Base-by-base conservation (phyloP, 2,329 filamentous ascomycete genomes). In the Trichoderma simmonsii region DNA sequence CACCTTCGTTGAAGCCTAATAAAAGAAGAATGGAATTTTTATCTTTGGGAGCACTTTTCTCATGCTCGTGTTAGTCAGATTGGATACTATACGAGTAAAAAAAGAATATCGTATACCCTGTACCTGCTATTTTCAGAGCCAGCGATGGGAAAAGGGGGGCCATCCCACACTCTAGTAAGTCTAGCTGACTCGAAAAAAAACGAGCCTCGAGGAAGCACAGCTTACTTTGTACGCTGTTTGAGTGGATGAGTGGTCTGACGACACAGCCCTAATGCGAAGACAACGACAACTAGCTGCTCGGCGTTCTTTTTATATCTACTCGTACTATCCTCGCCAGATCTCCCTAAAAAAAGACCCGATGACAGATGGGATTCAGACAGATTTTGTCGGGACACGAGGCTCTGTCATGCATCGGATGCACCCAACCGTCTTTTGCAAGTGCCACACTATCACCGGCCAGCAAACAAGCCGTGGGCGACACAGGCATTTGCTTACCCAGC, bases 381-480 rank as follows among this genome's bases (percentile, higher is more conserved):
- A 9, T 15, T 43, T 60, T 60, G n/a, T 59, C 54, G 65, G 54
- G 48, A 60, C 65, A 69, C 65, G 56, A 69, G 56, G 56, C 18
- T 60, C 28, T 60, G 65, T 60, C 56, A 69, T 60, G 65, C 65
- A 34, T 61, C 56, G 62, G 43, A 65, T 65, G 62, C 62, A 65
- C 11, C 30, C 43, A 54, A 14, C 43, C 62, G 62, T 54, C 43
- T 11, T 21, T 54, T 54, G 21, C 48, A 6, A 54, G 48, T 24
- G 48, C 48, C 48, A 54, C n/a, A 54, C 21, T 11, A 54, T 54
- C 21, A 54, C 21, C 48, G 48, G 48, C 48, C 11, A 54, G 30
- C 30, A 34, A 36, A 36, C 57, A 15, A 24, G 57, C 32, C 57
- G 32, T 61, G 30, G n/a, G 60, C 34, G 34, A 43, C 30, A 30